A percentile compares a stretch with the other conserved stretches of the same genome.
Conservation (phyloP, 129 eudicot species). For the Tanacetum coccineum region DNA sequence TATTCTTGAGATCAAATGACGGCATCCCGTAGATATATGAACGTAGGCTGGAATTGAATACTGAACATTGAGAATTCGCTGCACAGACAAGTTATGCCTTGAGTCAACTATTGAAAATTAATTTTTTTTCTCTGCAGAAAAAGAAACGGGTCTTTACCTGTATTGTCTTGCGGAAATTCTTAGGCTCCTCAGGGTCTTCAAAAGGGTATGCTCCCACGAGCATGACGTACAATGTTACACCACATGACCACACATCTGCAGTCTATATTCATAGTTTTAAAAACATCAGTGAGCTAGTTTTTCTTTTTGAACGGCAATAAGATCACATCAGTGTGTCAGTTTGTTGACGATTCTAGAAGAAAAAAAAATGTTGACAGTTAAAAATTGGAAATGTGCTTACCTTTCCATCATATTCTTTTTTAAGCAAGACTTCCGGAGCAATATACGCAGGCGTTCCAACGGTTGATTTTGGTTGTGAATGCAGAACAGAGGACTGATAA, state of each 20-base stretch:
- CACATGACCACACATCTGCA: slow-evolving; percentile 99
- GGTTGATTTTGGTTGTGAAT: slow-evolving; percentile 89
- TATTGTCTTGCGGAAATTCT: slow-evolving; percentile 82
- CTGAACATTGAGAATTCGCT: slow-evolving; percentile 85
- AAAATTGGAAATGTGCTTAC: slow-evolving; percentile 20
- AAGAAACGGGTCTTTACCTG: slow-evolving; percentile 37
- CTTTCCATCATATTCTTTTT: slow-evolving; percentile 88
- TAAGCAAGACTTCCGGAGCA: slow-evolving; percentile 77
- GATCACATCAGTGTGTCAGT: too few species aligned
- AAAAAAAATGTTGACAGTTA: too few species aligned
- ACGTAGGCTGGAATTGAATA: slow-evolving; percentile 88
- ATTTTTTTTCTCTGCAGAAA: neutral
- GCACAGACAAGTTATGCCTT: slow-evolving; percentile 31
- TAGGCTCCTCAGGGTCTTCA: slow-evolving; percentile 80
- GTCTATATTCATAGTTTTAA: slow-evolving; percentile 36
- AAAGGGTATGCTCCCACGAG: slow-evolving; percentile 95
- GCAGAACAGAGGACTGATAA: slow-evolving; percentile 64
- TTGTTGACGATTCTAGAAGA: too few species aligned
- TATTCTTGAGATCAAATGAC: slow-evolving; percentile 79
- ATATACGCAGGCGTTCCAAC: slow-evolving; percentile 86
- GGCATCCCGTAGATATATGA: slow-evolving; percentile 84
- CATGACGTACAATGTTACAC: slow-evolving; percentile 95
- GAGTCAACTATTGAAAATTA: neutral
- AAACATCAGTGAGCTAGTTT: too few species aligned
- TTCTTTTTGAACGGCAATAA: too few species aligned